Evolutionary conservation across 164 flowering plant genomes (phyloP).

Genomic region (Kingdonia uniflora): DNA sequence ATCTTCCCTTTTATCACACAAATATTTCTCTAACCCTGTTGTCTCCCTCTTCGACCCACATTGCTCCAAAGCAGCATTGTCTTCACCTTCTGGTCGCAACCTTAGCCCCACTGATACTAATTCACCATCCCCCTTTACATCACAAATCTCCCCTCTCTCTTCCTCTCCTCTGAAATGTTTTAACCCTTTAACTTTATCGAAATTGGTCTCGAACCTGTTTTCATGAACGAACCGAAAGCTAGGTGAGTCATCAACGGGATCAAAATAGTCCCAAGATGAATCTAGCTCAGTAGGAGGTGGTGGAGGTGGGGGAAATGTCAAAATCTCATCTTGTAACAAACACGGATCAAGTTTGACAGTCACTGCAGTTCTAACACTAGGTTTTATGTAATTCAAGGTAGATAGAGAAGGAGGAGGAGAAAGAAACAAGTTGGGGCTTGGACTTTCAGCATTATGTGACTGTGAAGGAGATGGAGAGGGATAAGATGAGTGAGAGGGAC

Average conservation of each 20-base stretch:
- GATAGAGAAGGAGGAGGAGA: conserved; percentile 25
- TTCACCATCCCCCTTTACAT: conserved; percentile 8
- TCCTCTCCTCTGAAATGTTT: conserved; percentile 22
- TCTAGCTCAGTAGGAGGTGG: conserved; percentile 59
- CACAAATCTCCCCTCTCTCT: conserved; percentile 9
- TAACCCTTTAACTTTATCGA: conserved; percentile 9
- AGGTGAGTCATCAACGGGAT: conserved; percentile 35
- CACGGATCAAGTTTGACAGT: conserved; percentile 39
- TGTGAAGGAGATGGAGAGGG: conserved; percentile 24
- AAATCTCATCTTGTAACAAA: conserved; percentile 45
- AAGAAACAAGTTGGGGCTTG: conserved; percentile 22
- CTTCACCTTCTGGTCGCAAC: too few species aligned
- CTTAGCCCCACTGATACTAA: too few species aligned
- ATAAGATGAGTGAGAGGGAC: too few species aligned
- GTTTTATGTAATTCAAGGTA: conserved; percentile 62
- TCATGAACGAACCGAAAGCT: conserved; percentile 40
- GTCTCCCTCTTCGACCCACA: conserved; percentile 24
- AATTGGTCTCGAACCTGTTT: conserved; percentile 1
- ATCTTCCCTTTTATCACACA: conserved; percentile 36
- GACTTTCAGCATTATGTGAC: conserved; percentile 33
- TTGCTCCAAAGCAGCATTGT: conserved; percentile 13
- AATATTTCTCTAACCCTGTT: conserved; percentile 20
- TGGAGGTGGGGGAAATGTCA: conserved; percentile 40
- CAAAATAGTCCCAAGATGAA: conserved; percentile 86
- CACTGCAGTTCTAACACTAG: conserved; percentile 37